phyloP scores from a whole-genome alignment of 129 eudicot species.

The Flaveria bidentis region DNA sequence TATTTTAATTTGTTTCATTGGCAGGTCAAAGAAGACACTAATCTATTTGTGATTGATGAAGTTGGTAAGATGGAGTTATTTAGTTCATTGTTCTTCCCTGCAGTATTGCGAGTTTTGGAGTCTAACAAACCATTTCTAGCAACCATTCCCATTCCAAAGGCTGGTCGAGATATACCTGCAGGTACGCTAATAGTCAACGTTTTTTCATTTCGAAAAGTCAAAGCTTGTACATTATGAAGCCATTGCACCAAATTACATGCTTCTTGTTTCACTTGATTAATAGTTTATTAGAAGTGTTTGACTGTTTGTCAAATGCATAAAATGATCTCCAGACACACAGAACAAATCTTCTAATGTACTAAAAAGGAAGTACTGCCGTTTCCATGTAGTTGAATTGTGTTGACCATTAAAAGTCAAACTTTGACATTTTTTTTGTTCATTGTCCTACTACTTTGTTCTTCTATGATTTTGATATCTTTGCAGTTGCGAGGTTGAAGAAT shows the following conservation, averaged over 20 bases:
- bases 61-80: slow-evolving; percentile 94
- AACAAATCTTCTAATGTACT: background rate
- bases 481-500: slow-evolving; percentile 87
- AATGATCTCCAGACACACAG: background rate
- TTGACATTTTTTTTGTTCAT: background rate
- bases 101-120: slow-evolving; percentile 69
- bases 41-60: slow-evolving; percentile 87
- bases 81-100: slow-evolving; percentile 80
- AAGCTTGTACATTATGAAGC: slow-evolving; percentile 8
- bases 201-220: slow-evolving; percentile 3
- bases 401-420: slow-evolving; percentile 14
- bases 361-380: background rate
- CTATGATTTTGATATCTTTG: slow-evolving; percentile 11
- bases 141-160: slow-evolving; percentile 68
- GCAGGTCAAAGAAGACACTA: slow-evolving; percentile 79
- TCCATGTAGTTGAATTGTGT: slow-evolving; percentile 5
- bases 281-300: background rate
- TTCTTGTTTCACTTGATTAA: background rate
- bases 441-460: background rate
- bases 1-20: background rate
- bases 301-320: background rate
- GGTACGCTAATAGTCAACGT: slow-evolving; percentile 40
- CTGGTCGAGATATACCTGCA: slow-evolving; percentile 88
- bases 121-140: slow-evolving; percentile 77
- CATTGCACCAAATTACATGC: slow-evolving; percentile 8